phyloP scores from a whole-genome alignment of 2,329 filamentous ascomycete species.

The Thielaviopsis euricoi region DNA sequence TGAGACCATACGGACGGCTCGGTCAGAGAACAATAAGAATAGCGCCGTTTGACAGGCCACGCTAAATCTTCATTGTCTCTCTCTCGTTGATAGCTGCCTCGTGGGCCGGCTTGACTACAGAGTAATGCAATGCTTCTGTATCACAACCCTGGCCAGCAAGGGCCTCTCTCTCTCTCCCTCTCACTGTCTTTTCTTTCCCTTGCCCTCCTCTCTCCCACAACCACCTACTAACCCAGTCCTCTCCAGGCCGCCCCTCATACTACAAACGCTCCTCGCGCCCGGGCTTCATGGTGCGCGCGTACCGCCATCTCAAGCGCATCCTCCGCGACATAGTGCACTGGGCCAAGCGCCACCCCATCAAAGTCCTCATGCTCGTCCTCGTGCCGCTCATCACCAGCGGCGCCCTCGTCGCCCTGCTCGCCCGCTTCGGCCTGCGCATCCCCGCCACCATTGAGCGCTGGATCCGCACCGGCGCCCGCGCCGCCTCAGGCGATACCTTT shows the following conservation, averaged over 20 bases:
- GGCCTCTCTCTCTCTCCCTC: too few species aligned
- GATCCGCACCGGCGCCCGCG: conserved; percentile 35
- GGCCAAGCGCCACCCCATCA: conserved; percentile 67
- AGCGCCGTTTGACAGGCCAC: too few species aligned
- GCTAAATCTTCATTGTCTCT: too few species aligned
- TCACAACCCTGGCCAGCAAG: too few species aligned
- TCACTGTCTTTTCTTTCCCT: too few species aligned
- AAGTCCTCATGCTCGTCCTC: conserved; percentile 74
- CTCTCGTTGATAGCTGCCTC: too few species aligned
- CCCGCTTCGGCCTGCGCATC: conserved; percentile 62
- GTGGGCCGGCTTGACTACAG: too few species aligned
- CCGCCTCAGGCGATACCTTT: conserved; percentile 29
- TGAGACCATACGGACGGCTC: too few species aligned
- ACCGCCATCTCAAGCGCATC: conserved; percentile 61
- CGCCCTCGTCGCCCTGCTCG: conserved; percentile 59
- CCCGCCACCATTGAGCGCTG: conserved; percentile 46
- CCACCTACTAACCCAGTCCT: conserved; percentile 1
- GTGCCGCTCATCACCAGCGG: conserved; percentile 79
- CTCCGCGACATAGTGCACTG: conserved; percentile 69
- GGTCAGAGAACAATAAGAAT: too few species aligned
- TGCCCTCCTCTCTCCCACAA: too few species aligned
- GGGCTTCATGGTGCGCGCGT: conserved; percentile 58
- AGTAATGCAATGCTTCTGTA: too few species aligned
- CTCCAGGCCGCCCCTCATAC: conserved; percentile 39
- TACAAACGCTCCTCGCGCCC: conserved; percentile 71